Conservation (phyloP, 768 basidiomycete genomes). For the Collybia sordida region DNA sequence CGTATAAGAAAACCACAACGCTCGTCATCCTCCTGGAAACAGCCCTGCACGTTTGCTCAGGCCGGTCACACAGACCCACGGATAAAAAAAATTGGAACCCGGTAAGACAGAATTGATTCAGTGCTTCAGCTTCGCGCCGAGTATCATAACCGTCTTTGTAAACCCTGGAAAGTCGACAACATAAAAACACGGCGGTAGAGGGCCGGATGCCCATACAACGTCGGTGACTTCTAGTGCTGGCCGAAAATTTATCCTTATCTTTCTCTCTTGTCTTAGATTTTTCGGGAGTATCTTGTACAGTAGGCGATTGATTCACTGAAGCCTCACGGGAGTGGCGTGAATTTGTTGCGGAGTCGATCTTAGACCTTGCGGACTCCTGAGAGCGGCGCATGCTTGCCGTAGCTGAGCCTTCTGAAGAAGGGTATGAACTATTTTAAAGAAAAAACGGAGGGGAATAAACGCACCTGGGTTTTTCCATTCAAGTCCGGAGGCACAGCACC, state of each 20-base stretch:
- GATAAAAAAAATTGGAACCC: no score
- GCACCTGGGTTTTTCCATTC: slow-evolving; percentile 22
- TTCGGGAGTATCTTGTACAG: slow-evolving; percentile 21
- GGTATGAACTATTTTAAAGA: slow-evolving; percentile 6
- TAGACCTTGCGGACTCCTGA: slow-evolving; percentile 35
- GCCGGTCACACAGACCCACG: background rate
- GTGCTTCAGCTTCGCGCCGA: no score
- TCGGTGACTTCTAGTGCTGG: slow-evolving; percentile 30
- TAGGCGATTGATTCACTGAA: slow-evolving; percentile 14
- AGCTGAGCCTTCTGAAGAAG: slow-evolving; percentile 37
- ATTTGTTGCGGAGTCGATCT: slow-evolving; percentile 18
- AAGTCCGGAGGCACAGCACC: slow-evolving; percentile 8
- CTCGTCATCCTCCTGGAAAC: background rate
- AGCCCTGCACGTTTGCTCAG: background rate
- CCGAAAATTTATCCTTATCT: slow-evolving; percentile 31
- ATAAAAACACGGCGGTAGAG: no score
- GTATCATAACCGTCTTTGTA: no score
- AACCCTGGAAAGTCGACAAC: no score
- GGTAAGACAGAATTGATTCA: no score
- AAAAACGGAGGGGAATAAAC: slow-evolving; percentile 1
- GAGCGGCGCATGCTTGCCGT: slow-evolving; percentile 49
- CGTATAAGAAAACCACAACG: background rate
- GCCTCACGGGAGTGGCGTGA: slow-evolving; percentile 22
- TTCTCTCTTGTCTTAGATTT: slow-evolving; percentile 28
- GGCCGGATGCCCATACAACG: no score